Percentiles rank a stretch among this genome's conserved stretches.
Conservation (phyloP, 345 rosid species). For the Boechera divaricarpa region DNA sequence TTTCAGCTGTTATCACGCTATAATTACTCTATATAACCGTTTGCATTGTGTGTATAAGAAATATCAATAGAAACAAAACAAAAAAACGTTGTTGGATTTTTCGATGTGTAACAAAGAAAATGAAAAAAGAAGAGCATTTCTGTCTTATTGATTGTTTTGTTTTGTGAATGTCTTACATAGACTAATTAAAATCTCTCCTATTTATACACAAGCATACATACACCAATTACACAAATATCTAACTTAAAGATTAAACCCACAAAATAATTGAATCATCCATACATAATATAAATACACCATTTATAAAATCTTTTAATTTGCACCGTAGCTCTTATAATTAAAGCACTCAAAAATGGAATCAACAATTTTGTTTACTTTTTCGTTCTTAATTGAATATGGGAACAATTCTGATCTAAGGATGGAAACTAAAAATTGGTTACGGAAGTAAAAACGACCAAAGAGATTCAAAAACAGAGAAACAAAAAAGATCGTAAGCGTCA, state of each 20-base stretch:
- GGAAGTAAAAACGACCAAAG: slow-evolving; percentile 10
- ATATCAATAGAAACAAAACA: too few relatives aligned
- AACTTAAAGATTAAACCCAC: neutral
- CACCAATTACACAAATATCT: slow-evolving; percentile 26
- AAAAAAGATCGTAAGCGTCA: neutral
- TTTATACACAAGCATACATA: slow-evolving; percentile 24
- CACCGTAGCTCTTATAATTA: neutral
- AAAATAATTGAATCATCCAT: neutral
- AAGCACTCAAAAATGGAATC: neutral
- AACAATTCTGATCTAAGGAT: neutral
- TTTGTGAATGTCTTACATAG: too few relatives aligned
- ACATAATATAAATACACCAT: neutral
- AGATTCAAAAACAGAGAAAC: neutral
- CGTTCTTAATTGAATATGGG: neutral
- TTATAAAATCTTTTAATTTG: neutral
- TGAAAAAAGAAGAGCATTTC: too few relatives aligned
- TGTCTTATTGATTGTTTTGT: too few relatives aligned
- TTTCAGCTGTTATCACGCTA: too few relatives aligned
- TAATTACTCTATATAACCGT: too few relatives aligned
- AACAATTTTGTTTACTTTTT: neutral
- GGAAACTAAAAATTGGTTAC: neutral
- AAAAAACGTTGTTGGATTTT: too few relatives aligned
- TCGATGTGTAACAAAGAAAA: neutral
- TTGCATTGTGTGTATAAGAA: too few relatives aligned
- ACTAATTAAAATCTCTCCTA: neutral